Base-by-base conservation (phyloP, 129 eudicot species). In the Erigeron canadensis region DNA sequence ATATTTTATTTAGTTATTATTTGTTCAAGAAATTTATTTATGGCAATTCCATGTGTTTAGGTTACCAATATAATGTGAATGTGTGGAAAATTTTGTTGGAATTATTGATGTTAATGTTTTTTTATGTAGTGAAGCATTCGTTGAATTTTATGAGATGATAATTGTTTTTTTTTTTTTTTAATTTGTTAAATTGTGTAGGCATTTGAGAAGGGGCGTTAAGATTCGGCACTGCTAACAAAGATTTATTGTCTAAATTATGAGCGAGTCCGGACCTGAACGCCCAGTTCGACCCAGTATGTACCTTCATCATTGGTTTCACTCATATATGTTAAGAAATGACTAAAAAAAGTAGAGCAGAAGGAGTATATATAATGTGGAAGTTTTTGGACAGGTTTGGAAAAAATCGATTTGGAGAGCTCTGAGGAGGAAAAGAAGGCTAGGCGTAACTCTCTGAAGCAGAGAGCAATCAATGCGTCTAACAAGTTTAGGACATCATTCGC, bases 381-480 rank as follows among this genome's bases (percentile, higher is more conserved):
- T 61, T 73, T 54, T 65, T 59, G 59, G 40, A 56, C 78, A 92
- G 98, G 91, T 68, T 78, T 80, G 37, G 98, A 91, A 77, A 92
- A 85, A 59, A 77, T 79, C 51, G 98, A 92, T 38, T 43, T 85
- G 44, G 98, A 93, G 50, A 71, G 42, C 64, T 50, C 70, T 7
- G 96, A 94, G 68, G 98, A 94, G 78, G 98, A 94, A 71, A 89
- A 83, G 95, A 94, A 85, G 81, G 88, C 90, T 50, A 94, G 86
- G 84, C 87, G 86, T 18, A 88, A 88, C 71, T 89, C 97, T 80
- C 81, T 94, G 60, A 94, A 87, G 86, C 86, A 89, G 82, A 77
- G 68, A 74, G 99, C 98, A 55, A 87, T 85, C 65, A 94, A 54
- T 70, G 95, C 95, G 81, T 90, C 99, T 11, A 75, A 69, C 86